Base-by-base conservation (phyloP, 805 yeast species). In the Suhomyces vadensis region DNA sequence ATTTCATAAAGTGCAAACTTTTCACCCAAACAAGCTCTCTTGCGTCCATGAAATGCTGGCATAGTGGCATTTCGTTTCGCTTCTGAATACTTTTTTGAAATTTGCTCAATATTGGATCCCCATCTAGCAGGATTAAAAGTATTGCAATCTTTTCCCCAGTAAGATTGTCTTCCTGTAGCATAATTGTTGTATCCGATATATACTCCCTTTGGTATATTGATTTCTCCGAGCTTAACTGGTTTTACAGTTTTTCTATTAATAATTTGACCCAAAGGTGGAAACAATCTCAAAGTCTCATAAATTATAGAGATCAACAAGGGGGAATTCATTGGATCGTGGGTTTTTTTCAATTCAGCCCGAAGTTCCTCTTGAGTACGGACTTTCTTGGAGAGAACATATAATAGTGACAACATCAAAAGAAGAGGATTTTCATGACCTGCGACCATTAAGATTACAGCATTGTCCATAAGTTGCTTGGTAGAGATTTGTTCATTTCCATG, bases 361-460 rank as follows among this genome's bases (percentile, higher is more conserved):
- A 74, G 44, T 7, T 48, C 46, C 1, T 40, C 24, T 47, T 77
- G 81, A 6, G 66, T 43, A 0, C 49, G 39, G 1, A 59, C 60
- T 49, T 71, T 41, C 46, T 78, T 79, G 1, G 76, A 78, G 21
- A 80, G 51, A 10, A 76, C 49, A 44, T 71, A 79, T 1, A 80
- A 49, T 5, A 74, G 52, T 0, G 82, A 75, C 0, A 76, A 68
- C 47, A 79, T 51, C 8, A 79, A 57, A 19, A 81, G 54, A 47
- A 78, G 80, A 0, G 85, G 85, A 48, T 81, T 81, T 51, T 81
- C 85, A 56, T 81, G 85, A 0, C 85, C 85, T 0, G 85, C 85
- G 36, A 81, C 76, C 53, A 80, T 57, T 3, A 78, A 63, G 13
- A 81, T 79, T 6, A 78, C 73, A 13, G 78, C 65, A 56, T 81